Evolutionary conservation across 495 filamentous ascomycete species (phyloP), one percentile per base, ranked within the genome.

Genomic region (Daldinia concentrica): DNA sequence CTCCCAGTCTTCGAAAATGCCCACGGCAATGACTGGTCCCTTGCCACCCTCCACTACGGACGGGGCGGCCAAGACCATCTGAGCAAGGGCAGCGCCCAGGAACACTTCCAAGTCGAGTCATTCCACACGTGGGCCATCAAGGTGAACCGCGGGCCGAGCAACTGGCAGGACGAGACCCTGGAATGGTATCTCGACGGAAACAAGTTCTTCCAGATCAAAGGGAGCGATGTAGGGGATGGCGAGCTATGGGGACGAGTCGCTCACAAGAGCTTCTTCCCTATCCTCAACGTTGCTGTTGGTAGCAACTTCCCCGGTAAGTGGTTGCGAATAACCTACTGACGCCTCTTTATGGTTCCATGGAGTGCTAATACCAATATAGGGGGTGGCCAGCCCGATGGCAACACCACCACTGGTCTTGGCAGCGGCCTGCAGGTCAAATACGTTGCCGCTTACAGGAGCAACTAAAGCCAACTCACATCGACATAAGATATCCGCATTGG

Each of bases 241-340:
- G 62, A 45, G 8, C 62, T 71, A 4, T 78, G 76, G 76, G 67
- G 58, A 7, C 39, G 55, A 19, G 43, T 78, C 41, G 74, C 76
- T 19, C 76, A 75, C 55, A 58, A 72, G 52, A 60, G 41, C 48
- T 66, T 75, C 39, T 78, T 68, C 62, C 70, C 76, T 22, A 54
- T 78, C 37, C 58, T 78, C 6, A 78, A 77, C 62, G 74, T 78
- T 14, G 74, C 74, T 5, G 72, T 78, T 11, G 76, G 74, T 14
- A 73, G 74, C 17, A 69, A 75, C 32, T 64, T 71, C 26, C 63
- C 67, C 15, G 52, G 52, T 63, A 48, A 58, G 61, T 48, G 2
- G 7, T 6, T 12, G 8, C 14, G 24, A 36, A 57, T 24, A 6
- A 19, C 6, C 29, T 24, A 36, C 30, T 2, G 17, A 17, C 4